Evolutionary conservation across 140 eudicot genomes (phyloP).

Genomic region (Anethum foeniculum): DNA sequence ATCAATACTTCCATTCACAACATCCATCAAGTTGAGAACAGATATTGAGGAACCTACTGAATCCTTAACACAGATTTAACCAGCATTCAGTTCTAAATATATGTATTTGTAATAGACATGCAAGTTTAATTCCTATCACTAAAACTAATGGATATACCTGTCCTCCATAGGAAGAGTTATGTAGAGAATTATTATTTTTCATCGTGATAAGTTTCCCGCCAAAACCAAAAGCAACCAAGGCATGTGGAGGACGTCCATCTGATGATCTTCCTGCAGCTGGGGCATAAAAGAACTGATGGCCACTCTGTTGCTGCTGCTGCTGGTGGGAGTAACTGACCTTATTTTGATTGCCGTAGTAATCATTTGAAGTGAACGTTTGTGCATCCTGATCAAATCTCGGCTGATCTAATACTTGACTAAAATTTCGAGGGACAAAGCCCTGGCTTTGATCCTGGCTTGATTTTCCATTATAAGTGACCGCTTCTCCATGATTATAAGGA

Average conservation of each 20-base stretch:
- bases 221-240: conserved; percentile 86
- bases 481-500: conserved; percentile 32
- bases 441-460: conserved; percentile 34
- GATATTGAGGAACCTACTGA: conserved; percentile 43
- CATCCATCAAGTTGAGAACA: conserved; percentile 63
- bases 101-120: background rate
- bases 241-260: conserved; percentile 86
- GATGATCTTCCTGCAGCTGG: conserved; percentile 63
- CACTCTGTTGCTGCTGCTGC: conserved; percentile 30
- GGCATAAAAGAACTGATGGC: conserved; percentile 38
- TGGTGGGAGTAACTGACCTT: conserved; percentile 22
- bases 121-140: background rate
- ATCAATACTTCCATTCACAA: conserved; percentile 39
- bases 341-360: conserved; percentile 32
- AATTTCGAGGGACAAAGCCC: conserved; percentile 38
- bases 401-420: conserved; percentile 31
- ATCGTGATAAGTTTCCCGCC: conserved; percentile 88
- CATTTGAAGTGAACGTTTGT: conserved; percentile 29
- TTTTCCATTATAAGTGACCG: conserved; percentile 31
- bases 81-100: conserved; percentile 6
- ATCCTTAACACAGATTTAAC: conserved; percentile 39
- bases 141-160: conserved; percentile 44
- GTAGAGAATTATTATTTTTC: conserved; percentile 43
- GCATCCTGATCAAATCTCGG: conserved; percentile 37
- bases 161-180: conserved; percentile 36